phyloP scores from a whole-genome alignment of 2,329 filamentous ascomycete genomes.

The Colletotrichum euphorbiae region DNA sequence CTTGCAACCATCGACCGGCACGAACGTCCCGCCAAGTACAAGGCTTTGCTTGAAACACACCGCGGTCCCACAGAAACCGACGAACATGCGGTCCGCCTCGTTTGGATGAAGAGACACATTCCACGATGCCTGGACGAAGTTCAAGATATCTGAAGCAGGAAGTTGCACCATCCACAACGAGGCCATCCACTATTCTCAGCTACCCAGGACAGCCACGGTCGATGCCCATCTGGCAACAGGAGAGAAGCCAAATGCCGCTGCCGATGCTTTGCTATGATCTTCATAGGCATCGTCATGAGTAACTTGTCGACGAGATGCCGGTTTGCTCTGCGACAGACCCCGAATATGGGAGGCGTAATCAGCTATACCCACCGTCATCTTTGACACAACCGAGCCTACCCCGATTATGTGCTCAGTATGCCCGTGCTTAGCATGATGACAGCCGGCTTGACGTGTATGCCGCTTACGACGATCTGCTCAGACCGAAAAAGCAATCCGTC shows the following conservation, averaged over 20 bases:
- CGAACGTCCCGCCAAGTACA: not conserved
- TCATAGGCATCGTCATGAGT: not conserved
- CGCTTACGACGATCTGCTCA: not conserved
- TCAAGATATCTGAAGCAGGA: no score
- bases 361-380: not conserved
- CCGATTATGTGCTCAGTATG: not conserved
- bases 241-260: not conserved
- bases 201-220: no score
- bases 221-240: no score
- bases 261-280: not conserved
- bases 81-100: not conserved
- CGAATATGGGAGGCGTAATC: not conserved
- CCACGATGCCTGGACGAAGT: not conserved
- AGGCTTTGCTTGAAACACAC: no score
- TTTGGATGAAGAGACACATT: not conserved
- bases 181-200: no score
- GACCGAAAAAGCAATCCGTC: not conserved
- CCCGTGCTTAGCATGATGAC: conserved; percentile 9
- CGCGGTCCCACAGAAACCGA: no score
- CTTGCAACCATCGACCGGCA: not conserved
- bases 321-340: not conserved
- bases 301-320: not conserved
- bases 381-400: conserved; percentile 4
- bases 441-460: conserved; percentile 5
- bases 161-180: no score